phyloP scores from a whole-genome alignment of 805 yeast species.

The Saccharomycopsis selenospora region DNA sequence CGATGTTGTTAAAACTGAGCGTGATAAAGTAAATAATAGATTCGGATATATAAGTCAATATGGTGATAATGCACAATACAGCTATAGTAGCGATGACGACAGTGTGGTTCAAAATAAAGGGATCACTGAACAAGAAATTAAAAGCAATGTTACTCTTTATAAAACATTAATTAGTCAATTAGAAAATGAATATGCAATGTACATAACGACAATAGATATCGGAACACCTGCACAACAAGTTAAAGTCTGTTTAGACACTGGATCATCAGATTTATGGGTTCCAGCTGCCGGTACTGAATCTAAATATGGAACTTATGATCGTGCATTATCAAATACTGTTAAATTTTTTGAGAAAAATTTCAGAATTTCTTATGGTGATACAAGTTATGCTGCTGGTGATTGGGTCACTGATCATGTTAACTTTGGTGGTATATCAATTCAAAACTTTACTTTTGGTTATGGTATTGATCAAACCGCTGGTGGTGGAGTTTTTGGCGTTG shows the following conservation, averaged over 20 bases:
- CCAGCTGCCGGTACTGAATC: constrained; percentile 36
- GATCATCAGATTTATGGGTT: constrained; percentile 95
- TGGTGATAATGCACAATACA: background rate
- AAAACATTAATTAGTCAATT: constrained; percentile 5
- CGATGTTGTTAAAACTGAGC: background rate
- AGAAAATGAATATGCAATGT: constrained; percentile 28
- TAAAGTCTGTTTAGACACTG: constrained; percentile 92
- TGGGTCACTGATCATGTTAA: constrained; percentile 61
- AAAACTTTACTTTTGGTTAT: constrained; percentile 60
- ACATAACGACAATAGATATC: constrained; percentile 78
- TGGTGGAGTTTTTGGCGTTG: constrained; percentile 66
- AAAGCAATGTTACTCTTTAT: background rate
- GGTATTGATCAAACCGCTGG: constrained; percentile 56
- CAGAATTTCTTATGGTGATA: constrained; percentile 39
- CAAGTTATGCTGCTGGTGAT: constrained; percentile 39
- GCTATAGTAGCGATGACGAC: too few relatives aligned
- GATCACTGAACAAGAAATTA: constrained; percentile 1
- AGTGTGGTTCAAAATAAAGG: background rate
- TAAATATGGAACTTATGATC: background rate
- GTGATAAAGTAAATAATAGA: background rate
- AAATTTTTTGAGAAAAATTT: constrained; percentile 25
- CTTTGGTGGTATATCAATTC: constrained; percentile 42
- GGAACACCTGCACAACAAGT: constrained; percentile 93
- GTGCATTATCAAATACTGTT: background rate
- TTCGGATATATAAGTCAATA: background rate